Evolutionary conservation across 805 yeast genomes (phyloP), one percentile per base, ranked within the genome.

Genomic region (Candida lessepsii): DNA sequence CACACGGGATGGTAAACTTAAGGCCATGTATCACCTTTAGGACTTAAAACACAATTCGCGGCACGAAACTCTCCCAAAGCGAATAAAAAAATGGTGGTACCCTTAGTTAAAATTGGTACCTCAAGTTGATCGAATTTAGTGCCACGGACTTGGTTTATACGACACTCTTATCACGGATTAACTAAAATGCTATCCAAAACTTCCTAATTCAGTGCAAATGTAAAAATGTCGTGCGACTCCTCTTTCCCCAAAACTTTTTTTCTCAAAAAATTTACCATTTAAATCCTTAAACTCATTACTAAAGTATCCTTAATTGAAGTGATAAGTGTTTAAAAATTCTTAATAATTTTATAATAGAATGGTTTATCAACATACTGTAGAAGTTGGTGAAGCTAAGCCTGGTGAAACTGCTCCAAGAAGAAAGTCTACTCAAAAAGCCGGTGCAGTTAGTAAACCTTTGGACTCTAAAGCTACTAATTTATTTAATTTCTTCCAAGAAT

Each of bases 351-450:
- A 6, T 20, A 25, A 25, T 10, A 34, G 15, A 13, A 42, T 42
- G 45, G 42, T 24, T 15, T 32, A 25, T 25, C 42, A 42, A 27
- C 44, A 64, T 32, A 68, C 72, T 17, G 84, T 80, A 10, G 78
- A 80, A 17, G 86, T 82, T 27, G 90, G 88, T 18, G 80, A 79
- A 54, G 85, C 86, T 33, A 75, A 75, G 50, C 74, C 75, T 13
- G 87, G 87, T 46, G 93, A 86, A 63, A 83, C 93, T 24, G 91
- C 91, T 9, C 91, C 93, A 51, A 77, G 90, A 67, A 77, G 89
- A 67, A 80, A 74, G 53, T 66, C 66, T 42, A 65, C 76, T 35
- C 71, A 70, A 37, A 72, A 74, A 44, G 72, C 75, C 10, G 75
- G 61, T 0, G 67, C 83, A 5, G 55, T 83, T 33, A 61, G 60